Evolutionary conservation across 306 rosid species (phyloP).

Genomic region (Cucurbita argyrosperma): DNA sequence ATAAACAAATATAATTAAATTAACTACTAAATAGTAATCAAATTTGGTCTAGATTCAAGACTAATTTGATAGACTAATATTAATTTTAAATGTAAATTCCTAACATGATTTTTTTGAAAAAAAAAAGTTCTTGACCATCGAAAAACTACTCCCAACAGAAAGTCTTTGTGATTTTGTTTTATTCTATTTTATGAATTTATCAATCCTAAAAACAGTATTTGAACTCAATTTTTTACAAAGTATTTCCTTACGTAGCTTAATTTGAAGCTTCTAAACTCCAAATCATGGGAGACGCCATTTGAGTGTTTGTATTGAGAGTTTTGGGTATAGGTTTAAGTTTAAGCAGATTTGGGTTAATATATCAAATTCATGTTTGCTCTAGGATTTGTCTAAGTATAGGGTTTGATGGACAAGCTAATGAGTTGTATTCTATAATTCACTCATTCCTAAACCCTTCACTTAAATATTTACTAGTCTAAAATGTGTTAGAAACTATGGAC

Average conservation of each 20-base stretch:
- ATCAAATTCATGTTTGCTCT: neutral
- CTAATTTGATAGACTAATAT: no score
- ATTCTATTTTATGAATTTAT: neutral
- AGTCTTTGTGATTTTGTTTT: neutral
- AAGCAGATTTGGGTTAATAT: neutral
- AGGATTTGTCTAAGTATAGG: neutral
- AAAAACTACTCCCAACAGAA: neutral
- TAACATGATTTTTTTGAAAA: neutral
- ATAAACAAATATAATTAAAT: no score
- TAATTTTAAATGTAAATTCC: neutral
- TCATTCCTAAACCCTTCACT: no score
- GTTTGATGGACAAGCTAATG: neutral
- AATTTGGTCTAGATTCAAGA: neutral
- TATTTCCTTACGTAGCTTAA: neutral
- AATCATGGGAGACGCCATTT: neutral
- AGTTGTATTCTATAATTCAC: neutral
- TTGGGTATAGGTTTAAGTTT: neutral
- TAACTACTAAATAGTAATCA: no score
- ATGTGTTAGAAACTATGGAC: no score
- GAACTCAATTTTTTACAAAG: neutral
- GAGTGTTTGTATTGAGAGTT: neutral
- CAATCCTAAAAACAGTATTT: neutral
- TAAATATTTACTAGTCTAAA: no score
- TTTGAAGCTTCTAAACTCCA: neutral
- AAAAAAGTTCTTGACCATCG: neutral